Conservation (phyloP, 1,284 basidiomycete species). For the Melampsora larici-populina region DNA sequence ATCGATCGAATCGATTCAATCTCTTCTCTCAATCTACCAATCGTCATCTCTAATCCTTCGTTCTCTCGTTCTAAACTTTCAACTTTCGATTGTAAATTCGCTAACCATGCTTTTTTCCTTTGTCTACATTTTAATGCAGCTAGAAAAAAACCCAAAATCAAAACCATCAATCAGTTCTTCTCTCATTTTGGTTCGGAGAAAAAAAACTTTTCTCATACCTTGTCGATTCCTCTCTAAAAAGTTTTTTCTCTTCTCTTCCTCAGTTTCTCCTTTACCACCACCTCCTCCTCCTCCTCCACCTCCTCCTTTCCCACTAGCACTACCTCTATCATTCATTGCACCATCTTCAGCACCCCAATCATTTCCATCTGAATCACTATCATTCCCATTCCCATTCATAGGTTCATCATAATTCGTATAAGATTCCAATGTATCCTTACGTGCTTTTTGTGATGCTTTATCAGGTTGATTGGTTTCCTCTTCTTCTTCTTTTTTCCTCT, state of each 20-base stretch:
- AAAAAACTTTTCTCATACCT: slow-evolving; percentile 61
- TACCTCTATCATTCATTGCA: not conserved
- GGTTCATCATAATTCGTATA: not conserved
- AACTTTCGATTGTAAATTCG: slow-evolving; percentile 85
- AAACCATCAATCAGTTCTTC: not conserved
- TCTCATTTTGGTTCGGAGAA: not conserved
- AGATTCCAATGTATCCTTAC: too few relatives aligned
- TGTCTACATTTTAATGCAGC: slow-evolving; percentile 98
- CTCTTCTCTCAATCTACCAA: slow-evolving; percentile 59
- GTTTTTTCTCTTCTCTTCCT: slow-evolving; percentile 90
- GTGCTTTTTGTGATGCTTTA: too few relatives aligned
- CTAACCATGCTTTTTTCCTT: slow-evolving; percentile 96
- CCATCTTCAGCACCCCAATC: not conserved
- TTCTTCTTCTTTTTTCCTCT: too few relatives aligned
- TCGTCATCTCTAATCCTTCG: slow-evolving; percentile 70
- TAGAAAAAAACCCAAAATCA: slow-evolving; percentile 55
- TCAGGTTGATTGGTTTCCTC: too few relatives aligned
- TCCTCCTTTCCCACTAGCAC: not conserved
- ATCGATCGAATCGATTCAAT: slow-evolving; percentile 60
- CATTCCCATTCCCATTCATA: slow-evolving; percentile 11
- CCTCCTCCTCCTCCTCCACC: not conserved
- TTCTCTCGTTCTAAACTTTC: slow-evolving; percentile 87
- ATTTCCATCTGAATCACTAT: slow-evolving; percentile 5
- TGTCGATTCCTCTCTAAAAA: slow-evolving; percentile 91
- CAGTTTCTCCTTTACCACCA: slow-evolving; percentile 77